Percentiles rank a stretch among this genome's conserved stretches.
These are phyloP conservation scores for Stemphylium lycopersici DNA, from an alignment of 2,329 filamentous ascomycete species.

Conservation along the genomic window DNA sequence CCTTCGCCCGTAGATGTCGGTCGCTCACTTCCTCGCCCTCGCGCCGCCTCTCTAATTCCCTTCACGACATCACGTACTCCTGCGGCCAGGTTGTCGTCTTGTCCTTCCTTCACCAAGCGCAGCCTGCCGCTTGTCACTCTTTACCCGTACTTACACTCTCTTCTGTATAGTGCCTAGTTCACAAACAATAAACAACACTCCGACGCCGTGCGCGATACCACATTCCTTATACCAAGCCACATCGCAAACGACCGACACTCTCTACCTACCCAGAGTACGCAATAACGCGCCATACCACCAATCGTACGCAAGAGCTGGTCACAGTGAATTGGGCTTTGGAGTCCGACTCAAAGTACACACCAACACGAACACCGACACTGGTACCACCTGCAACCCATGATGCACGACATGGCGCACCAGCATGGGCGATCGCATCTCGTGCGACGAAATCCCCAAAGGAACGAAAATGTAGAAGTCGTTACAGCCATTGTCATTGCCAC, in stretches of 20 bases:
- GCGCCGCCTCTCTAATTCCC: constrained; percentile 27
- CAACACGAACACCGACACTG: not conserved
- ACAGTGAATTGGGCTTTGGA: constrained; percentile 2
- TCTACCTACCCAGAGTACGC: constrained; percentile 29
- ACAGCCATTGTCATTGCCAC: constrained; percentile 56
- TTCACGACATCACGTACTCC: constrained; percentile 25
- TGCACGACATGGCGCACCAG: constrained; percentile 29
- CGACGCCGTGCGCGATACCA: constrained; percentile 18
- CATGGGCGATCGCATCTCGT: constrained; percentile 37
- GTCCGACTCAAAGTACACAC: not conserved
- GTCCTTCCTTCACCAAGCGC: constrained; percentile 48
- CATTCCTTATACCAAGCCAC: constrained; percentile 39
- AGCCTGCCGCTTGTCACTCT: constrained; percentile 44
- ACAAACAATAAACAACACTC: constrained; percentile 28
- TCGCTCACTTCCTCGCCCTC: constrained; percentile 18
- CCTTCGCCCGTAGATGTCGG: constrained; percentile 13
- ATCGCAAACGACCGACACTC: constrained; percentile 29
- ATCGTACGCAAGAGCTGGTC: constrained; percentile 16
- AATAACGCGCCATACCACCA: constrained; percentile 24
- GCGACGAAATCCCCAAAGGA: constrained; percentile 35
- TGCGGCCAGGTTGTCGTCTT: constrained; percentile 49
- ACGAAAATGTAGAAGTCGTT: constrained; percentile 20
- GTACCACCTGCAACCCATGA: constrained; percentile 8
- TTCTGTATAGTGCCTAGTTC: constrained; percentile 41
- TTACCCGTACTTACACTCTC: constrained; percentile 39